phyloP scores from a whole-genome alignment of 306 rosid species.

The Coriaria nepalensis region DNA sequence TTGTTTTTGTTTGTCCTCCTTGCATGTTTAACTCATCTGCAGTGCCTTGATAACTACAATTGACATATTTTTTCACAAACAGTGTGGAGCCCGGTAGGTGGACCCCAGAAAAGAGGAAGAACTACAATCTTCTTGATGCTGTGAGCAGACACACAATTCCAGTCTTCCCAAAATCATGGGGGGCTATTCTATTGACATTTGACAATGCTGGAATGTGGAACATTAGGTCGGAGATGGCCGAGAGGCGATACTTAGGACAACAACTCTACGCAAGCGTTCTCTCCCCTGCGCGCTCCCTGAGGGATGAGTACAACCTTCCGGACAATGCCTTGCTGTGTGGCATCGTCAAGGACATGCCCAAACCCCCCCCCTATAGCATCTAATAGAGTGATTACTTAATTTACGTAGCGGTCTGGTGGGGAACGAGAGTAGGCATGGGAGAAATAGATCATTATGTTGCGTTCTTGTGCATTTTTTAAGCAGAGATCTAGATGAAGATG shows the following conservation, averaged over 20 bases:
- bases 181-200: slow-evolving; percentile 3
- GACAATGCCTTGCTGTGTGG: slow-evolving; percentile 5
- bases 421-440: too few relatives aligned
- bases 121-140: slow-evolving; percentile 59
- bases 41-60: neutral
- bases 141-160: slow-evolving; percentile 65
- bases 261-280: slow-evolving; percentile 4
- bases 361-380: neutral
- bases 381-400: too few relatives aligned
- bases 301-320: slow-evolving; percentile 10
- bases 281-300: slow-evolving; percentile 4
- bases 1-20: too few relatives aligned
- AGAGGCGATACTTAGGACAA: slow-evolving; percentile 8
- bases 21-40: too few relatives aligned
- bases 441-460: too few relatives aligned
- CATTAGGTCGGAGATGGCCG: slow-evolving; percentile 9
- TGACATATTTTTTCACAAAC: neutral
- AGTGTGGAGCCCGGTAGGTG: slow-evolving; percentile 72
- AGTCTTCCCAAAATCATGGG: slow-evolving; percentile 46
- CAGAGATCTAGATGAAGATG: too few relatives aligned
- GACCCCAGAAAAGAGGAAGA: slow-evolving; percentile 41
- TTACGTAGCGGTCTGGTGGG: too few relatives aligned
- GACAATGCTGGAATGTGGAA: slow-evolving; percentile 27
- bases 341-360: neutral
- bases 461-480: too few relatives aligned